These are phyloP conservation scores for Lactarius quietus DNA, from an alignment of 768 basidiomycete species.

Conservation along the genomic window DNA sequence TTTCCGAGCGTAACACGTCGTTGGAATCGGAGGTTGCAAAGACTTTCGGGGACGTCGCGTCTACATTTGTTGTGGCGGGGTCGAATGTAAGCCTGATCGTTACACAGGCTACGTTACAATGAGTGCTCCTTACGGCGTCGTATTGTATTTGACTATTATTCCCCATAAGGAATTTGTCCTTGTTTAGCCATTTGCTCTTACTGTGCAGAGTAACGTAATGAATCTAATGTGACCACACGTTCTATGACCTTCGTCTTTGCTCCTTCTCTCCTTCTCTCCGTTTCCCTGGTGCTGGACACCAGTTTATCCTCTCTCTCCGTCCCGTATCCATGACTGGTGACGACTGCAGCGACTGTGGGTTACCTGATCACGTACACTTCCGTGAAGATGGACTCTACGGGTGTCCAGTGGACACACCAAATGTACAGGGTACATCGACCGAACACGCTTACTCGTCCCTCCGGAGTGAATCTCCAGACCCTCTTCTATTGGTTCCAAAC, in stretches of 20 bases:
- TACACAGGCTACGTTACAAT: slow-evolving; percentile 43
- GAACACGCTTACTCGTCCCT: neutral
- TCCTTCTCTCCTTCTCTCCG: neutral
- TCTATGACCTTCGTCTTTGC: neutral
- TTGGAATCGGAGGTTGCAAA: slow-evolving; percentile 58
- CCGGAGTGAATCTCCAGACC: slow-evolving; percentile 14
- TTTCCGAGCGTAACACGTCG: slow-evolving; percentile 38
- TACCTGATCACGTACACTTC: slow-evolving; percentile 2
- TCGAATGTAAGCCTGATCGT: slow-evolving; percentile 51
- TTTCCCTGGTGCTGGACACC: slow-evolving; percentile 14
- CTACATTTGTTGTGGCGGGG: slow-evolving; percentile 58
- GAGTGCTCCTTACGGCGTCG: neutral
- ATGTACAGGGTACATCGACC: neutral
- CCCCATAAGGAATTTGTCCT: neutral
- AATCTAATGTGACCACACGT: neutral
- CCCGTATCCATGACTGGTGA: slow-evolving; percentile 11
- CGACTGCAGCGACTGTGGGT: slow-evolving; percentile 15
- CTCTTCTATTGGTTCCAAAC: slow-evolving; percentile 7
- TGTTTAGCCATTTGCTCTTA: neutral
- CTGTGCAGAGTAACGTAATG: too few species aligned
- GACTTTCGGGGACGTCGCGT: slow-evolving; percentile 74
- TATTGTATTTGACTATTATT: neutral
- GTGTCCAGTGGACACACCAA: neutral
- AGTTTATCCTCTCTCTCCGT: neutral
- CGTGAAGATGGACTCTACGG: slow-evolving; percentile 17